These are phyloP conservation scores for Pilatotrama ljubarskyi DNA, from an alignment of 768 basidiomycete species.

Conservation along the genomic window DNA sequence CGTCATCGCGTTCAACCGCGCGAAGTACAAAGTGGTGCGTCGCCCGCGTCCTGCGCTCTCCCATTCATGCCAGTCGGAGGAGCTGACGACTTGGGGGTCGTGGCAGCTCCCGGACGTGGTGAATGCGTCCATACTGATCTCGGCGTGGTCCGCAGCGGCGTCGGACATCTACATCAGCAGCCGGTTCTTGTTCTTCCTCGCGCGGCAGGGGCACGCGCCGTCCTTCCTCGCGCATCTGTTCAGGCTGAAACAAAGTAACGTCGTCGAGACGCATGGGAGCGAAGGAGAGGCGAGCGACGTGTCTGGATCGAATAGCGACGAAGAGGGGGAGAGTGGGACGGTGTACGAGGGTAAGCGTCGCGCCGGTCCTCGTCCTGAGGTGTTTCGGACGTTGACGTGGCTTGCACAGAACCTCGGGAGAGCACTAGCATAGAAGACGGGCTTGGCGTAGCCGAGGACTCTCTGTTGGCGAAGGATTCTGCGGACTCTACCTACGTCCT, in stretches of 20 bases:
- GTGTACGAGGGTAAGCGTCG: not conserved
- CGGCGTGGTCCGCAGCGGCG: slow-evolving; percentile 57
- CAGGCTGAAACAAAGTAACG: slow-evolving; percentile 15
- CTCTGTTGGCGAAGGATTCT: not conserved
- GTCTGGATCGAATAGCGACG: slow-evolving; percentile 1
- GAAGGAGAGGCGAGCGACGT: not conserved
- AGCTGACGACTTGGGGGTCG: no score
- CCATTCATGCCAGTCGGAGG: no score
- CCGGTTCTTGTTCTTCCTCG: slow-evolving; percentile 52
- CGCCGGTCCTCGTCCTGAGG: not conserved
- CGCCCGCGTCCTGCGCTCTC: no score
- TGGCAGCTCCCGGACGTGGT: slow-evolving; percentile 38
- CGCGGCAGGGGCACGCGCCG: slow-evolving; percentile 44
- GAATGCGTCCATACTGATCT: slow-evolving; percentile 46
- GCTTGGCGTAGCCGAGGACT: not conserved
- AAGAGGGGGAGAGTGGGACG: not conserved
- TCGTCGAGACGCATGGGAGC: not conserved
- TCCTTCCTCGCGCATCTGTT: slow-evolving; percentile 26
- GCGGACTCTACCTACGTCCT: slow-evolving; percentile 14
- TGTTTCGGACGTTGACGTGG: not conserved
- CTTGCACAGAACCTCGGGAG: not conserved
- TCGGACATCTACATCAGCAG: slow-evolving; percentile 54
- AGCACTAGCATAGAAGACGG: not conserved
- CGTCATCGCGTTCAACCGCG: slow-evolving; percentile 45
- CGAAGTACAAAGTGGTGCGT: slow-evolving; percentile 46